Base-by-base conservation (phyloP, 169 alveolate species). In the Cryptosporidium bovis region DNA sequence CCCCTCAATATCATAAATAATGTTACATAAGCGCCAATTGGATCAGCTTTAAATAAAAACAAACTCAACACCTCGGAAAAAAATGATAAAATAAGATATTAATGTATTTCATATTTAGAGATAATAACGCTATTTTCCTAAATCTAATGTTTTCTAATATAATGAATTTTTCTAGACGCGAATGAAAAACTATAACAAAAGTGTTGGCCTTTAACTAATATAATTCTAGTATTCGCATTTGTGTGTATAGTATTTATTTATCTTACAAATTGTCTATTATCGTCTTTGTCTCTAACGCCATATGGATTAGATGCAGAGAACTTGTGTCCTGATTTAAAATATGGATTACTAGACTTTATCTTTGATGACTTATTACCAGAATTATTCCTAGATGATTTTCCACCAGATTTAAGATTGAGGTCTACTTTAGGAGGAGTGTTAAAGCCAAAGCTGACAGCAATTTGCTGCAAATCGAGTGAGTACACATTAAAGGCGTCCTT, bases 401-500 rank as follows among this genome's bases (percentile, higher is more conserved):
- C 94, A 36, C 91, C 82, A 31, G 92, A 84, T 90, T 95, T 97
- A 34, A 96, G 93, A 91, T 96, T 96, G 66, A 97, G 94, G 87
- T 96, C 98, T 51, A 97, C 99, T 93, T 95, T 95, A 33, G 99
- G 99, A 18, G 98, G 99, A 65, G 92, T 91, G n/a, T 96, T 93
- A 64, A 98, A 95, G 13, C 99, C 99, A 84, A 97, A 98, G 36
- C 97, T 92, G 84, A 93, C 91, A 64, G 99, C 98, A 20, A 98
- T 96, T 89, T 96, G 93, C 82, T 94, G 95, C 82, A 98, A 93
- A 91, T 98, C 99, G 82, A 98, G 92, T 55, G 98, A 91, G 85
- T 97, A 97, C 46, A 98, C 99, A 83, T 98, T 97, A 82, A 97
- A 98, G 66, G 97, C 95, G 67, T 97, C 99, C 91, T 97, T 97